These are phyloP conservation scores for Lipomyces starkeyi DNA, from an alignment of 805 yeast species.

Conservation along the genomic window DNA sequence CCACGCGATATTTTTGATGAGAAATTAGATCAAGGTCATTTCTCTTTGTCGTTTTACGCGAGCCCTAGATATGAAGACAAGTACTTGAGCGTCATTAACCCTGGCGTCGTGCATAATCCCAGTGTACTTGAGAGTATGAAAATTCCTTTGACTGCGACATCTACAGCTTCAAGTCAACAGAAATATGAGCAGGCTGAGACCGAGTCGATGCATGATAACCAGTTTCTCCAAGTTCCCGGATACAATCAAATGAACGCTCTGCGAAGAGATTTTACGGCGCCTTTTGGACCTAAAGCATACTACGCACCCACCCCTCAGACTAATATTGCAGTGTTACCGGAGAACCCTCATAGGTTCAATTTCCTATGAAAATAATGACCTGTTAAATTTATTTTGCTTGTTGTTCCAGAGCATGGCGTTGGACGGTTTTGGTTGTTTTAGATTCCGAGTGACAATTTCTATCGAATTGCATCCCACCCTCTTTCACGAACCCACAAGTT, in stretches of 20 bases:
- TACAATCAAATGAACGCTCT: background rate
- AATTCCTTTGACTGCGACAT: background rate
- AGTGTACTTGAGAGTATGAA: background rate
- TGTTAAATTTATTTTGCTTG: background rate
- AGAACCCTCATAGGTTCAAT: background rate
- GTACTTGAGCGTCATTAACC: conserved; percentile 19
- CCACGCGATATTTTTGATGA: conserved; percentile 3
- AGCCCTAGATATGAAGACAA: conserved; percentile 34
- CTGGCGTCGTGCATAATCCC: background rate
- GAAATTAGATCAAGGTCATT: conserved; percentile 10
- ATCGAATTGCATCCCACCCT: background rate
- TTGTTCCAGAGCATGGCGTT: background rate
- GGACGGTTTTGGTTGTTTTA: background rate
- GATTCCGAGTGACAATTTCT: background rate
- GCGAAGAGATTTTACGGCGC: background rate
- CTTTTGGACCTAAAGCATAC: background rate
- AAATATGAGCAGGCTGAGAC: background rate
- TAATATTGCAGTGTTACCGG: background rate
- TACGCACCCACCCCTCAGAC: background rate
- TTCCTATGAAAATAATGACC: background rate
- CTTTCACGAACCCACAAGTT: too few relatives aligned
- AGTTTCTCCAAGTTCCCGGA: background rate
- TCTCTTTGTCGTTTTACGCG: conserved; percentile 33
- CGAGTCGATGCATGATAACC: background rate
- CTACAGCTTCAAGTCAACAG: conserved; percentile 2